Percentiles rank a stretch among this genome's conserved stretches.
phyloP scores from a whole-genome alignment of 768 basidiomycete genomes.

The Suillus cothurnatus region DNA sequence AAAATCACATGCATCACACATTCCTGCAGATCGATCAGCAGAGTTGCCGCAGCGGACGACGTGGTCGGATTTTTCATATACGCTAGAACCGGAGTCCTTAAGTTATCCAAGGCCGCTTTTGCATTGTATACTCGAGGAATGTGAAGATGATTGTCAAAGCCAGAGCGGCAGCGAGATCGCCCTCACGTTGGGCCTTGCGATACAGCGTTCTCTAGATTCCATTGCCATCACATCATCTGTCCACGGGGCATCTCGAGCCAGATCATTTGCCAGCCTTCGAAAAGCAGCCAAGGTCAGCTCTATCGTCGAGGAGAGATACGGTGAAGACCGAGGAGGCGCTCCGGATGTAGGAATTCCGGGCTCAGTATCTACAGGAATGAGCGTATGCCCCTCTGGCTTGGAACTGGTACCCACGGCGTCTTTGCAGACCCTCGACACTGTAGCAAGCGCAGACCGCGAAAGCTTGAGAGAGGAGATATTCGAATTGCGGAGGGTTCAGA shows the following conservation, averaged over 20 bases:
- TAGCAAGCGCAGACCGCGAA: slow-evolving; percentile 17
- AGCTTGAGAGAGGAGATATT: slow-evolving; percentile 37
- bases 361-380: slow-evolving; percentile 23
- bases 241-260: slow-evolving; percentile 1
- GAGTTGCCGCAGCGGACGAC: slow-evolving; percentile 23
- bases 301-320: slow-evolving; percentile 3
- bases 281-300: background rate
- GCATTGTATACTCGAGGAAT: slow-evolving; percentile 33
- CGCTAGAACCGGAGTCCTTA: slow-evolving; percentile 19
- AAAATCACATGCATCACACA: background rate
- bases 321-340: slow-evolving; percentile 17
- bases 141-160: slow-evolving; percentile 26
- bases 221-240: slow-evolving; percentile 6
- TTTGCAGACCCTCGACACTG: slow-evolving; percentile 16
- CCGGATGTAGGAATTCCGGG: background rate
- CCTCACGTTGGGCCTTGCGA: slow-evolving; percentile 14
- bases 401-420: slow-evolving; percentile 26
- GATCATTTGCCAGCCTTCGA: background rate
- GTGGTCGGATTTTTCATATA: slow-evolving; percentile 32
- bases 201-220: slow-evolving; percentile 18
- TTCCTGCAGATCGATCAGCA: background rate
- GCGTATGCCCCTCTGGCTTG: slow-evolving; percentile 7
- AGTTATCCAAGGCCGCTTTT: slow-evolving; percentile 21
- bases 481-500: slow-evolving; percentile 49
- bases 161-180: slow-evolving; percentile 20